Base-by-base conservation (phyloP, 2,329 filamentous ascomycete genomes). In the Fusarium dimerum region DNA sequence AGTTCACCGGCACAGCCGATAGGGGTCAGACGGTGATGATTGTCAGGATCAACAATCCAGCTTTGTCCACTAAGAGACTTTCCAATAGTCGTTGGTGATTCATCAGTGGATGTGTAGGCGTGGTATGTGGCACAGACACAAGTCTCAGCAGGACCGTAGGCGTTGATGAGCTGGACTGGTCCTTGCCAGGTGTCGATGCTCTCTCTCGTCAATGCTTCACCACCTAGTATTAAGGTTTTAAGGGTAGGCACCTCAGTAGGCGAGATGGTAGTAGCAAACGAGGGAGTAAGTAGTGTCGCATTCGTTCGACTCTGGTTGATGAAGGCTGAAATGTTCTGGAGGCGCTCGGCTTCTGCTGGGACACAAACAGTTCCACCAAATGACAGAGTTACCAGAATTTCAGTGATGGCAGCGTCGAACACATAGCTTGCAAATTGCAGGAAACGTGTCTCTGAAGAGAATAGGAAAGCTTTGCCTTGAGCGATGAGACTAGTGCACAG, bases 131-230 rank as follows among this genome's bases (percentile, higher is more conserved):
- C n/a, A n/a, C n/a, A n/a, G n/a, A n/a, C n/a, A n/a, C n/a, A n/a
- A n/a, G n/a, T n/a, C n/a, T 52, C 50, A 40, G 29, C 10, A 34
- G 45, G 50, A 29, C 50, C 50, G 46, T 45, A 52, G 40, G 30
- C 9, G 34, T 47, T 51, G 20, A 44, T 47, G 30, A 51, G 45
- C 40, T 42, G n/a, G n/a, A 36, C 20, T 43, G 26, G 39, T 40
- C 40, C 30, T 38, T 39, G 17, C 40, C 44, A 47, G 20, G 40
- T 43, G 32, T 51, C 50, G 13, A 51, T 26, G 39, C 42, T 43
- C 18, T 32, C 42, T 26, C 32, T 32, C 18, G 40, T 47, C 34
- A 34, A 26, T 17, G 47, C 13, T 43, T 51, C 50, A 26, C 50
- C 50, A 43, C 39, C 50, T 15, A 52, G 41, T 18, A 36, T 16